Percentiles rank a stretch among this genome's conserved stretches.
Evolutionary conservation across 129 eudicot genomes (phyloP).

Genomic region (Gnaphalium uliginosum): DNA sequence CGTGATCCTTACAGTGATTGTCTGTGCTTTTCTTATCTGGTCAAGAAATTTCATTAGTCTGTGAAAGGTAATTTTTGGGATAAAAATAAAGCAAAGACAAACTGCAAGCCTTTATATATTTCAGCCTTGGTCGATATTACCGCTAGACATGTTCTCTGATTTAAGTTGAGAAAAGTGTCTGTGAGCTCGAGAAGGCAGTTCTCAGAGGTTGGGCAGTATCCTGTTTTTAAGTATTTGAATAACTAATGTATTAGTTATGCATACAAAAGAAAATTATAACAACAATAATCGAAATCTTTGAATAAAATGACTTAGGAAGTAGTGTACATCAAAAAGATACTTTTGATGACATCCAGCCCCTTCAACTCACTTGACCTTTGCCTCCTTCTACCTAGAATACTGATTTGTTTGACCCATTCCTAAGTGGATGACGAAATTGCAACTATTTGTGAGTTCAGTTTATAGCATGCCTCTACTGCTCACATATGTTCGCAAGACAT

Average conservation of each 20-base stretch:
- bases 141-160: neutral
- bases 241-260: too few species aligned
- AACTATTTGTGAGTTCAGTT: neutral
- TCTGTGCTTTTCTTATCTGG: neutral
- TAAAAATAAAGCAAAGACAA: slow-evolving; percentile 16
- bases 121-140: slow-evolving; percentile 9
- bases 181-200: slow-evolving; percentile 1
- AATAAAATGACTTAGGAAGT: neutral
- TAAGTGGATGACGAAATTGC: neutral
- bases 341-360: neutral
- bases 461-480: neutral
- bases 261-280: neutral
- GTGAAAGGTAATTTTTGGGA: slow-evolving; percentile 13
- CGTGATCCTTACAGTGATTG: neutral
- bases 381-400: neutral
- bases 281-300: neutral
- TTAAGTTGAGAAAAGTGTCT: neutral
- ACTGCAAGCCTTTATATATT: neutral
- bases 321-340: neutral
- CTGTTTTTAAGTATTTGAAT: too few species aligned
- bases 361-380: neutral
- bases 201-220: neutral
- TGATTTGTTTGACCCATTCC: neutral
- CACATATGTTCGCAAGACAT: neutral
- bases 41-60: neutral